Percentiles rank a stretch among this genome's conserved stretches.
Evolutionary conservation across 257 asterid species (phyloP).

Genomic region (Solanum verrucosum): DNA sequence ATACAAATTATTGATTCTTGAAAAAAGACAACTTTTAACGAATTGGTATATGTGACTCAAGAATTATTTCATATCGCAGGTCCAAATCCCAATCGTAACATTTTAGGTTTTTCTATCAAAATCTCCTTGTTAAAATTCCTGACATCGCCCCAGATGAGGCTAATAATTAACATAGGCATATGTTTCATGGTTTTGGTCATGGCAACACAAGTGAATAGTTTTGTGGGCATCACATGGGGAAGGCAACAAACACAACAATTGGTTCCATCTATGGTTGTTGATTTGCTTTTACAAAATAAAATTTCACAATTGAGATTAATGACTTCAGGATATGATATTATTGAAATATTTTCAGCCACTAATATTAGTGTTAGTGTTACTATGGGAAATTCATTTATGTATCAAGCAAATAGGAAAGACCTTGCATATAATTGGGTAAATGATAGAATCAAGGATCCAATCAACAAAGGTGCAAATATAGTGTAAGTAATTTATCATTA

Average conservation of each 20-base stretch:
- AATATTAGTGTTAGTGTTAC: background rate
- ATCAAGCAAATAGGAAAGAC: background rate
- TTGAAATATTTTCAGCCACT: slow-evolving; percentile 5
- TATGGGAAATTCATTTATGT: background rate
- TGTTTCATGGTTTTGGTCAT: background rate
- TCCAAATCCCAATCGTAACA: background rate
- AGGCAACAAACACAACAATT: slow-evolving; percentile 16
- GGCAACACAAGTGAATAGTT: background rate
- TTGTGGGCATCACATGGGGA: slow-evolving; percentile 29
- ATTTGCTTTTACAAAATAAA: slow-evolving; percentile 17
- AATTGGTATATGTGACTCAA: background rate
- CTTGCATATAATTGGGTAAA: background rate
- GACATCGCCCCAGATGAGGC: background rate
- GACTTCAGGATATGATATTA: slow-evolving; percentile 8
- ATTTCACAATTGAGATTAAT: background rate
- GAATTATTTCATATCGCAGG: background rate
- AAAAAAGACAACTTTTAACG: background rate
- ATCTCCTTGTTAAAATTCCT: background rate
- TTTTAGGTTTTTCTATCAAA: background rate
- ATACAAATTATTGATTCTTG: background rate
- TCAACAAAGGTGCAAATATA: background rate
- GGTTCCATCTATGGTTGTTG: slow-evolving; percentile 32
- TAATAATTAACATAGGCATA: background rate
- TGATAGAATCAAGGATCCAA: background rate
- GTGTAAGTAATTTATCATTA: background rate